Base-by-base conservation (phyloP, 805 yeast species). In the Ogataea wickerhamii region DNA sequence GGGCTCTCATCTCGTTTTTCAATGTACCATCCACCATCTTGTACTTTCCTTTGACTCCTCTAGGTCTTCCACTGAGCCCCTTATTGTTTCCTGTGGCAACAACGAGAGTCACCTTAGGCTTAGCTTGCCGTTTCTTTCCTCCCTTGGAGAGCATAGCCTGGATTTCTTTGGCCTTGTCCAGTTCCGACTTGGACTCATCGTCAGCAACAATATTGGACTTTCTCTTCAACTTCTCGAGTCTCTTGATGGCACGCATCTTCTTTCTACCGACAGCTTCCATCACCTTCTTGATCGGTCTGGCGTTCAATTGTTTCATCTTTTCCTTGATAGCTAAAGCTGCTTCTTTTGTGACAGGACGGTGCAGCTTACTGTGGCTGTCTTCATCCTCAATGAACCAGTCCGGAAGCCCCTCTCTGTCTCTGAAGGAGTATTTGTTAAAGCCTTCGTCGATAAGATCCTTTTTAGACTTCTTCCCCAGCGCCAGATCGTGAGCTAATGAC, bases 251-350 rank as follows among this genome's bases (percentile, higher is more conserved):
- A 64, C 96, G 80, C 86, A 85, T 74, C 74, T 85, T 85, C 82
- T 91, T 91, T 65, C 98, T 81, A 18, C 95, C 97, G 60, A 87
- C 81, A 4, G 98, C 98, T 66, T 93, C 99, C 51, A 86, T 76
- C n/a, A 93, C 97, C 76, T 93, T 93, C 78, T 93, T 93, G 57
- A 93, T 91, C 8, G 99, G 98, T 62, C 99, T 80, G 8, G 98
- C 97, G 63, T 93, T 93, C 61, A 93, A 67, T 44, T 89, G 83
- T 56, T 70, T 78, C 70, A 78, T 64, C 58, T 83, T 84, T 50
- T 82, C 89, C 54, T 80, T 81, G 41, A 85, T 67, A 0, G 91
- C 93, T 42, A 76, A 63, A 0, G 86, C 83, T 5, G 94, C 94
- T 65, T 93, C 98, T 64, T 94, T 94, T 6, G 98, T 93, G 45